Conservation (phyloP, 176 grass and related monocot genomes). For the Avena insularis region DNA sequence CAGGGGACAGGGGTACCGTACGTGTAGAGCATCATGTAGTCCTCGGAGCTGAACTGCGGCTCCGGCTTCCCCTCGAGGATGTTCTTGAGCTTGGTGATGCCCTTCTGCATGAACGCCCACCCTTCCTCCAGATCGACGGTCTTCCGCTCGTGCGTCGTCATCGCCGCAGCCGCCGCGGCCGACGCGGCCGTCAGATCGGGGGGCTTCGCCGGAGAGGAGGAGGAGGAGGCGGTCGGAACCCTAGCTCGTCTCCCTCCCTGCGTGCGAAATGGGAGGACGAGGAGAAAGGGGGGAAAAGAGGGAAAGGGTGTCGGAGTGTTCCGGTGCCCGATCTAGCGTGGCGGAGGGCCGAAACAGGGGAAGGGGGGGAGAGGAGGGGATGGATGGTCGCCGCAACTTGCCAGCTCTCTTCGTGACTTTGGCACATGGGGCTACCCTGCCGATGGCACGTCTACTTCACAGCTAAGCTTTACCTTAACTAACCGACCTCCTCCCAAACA, state of each 20-base stretch:
- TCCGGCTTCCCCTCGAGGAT: slow-evolving; percentile 77
- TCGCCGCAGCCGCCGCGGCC: slow-evolving; percentile 30
- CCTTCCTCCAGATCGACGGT: slow-evolving; percentile 94
- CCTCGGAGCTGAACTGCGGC: slow-evolving; percentile 80
- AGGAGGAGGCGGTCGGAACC: slow-evolving; percentile 11
- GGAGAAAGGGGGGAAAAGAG: slow-evolving; percentile 7
- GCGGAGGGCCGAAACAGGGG: slow-evolving; percentile 1
- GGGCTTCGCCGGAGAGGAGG: not conserved
- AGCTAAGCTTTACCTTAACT: slow-evolving; percentile 12
- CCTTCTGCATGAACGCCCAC: slow-evolving; percentile 94
- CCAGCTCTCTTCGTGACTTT: slow-evolving; percentile 5
- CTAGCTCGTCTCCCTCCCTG: not conserved
- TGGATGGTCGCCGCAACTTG: slow-evolving; percentile 18
- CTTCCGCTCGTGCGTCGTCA: slow-evolving; percentile 86
- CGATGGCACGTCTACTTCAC: slow-evolving; percentile 12
- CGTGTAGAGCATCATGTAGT: slow-evolving; percentile 97
- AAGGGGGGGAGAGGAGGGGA: not conserved
- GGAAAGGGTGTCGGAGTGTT: not conserved
- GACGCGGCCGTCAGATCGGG: slow-evolving; percentile 32
- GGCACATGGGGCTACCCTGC: slow-evolving; percentile 4
- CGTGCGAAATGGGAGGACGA: not conserved
- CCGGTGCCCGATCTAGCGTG: slow-evolving; percentile 9
- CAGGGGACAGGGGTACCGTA: not conserved
- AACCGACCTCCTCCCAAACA: not conserved
- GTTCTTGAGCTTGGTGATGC: slow-evolving; percentile 89